phyloP scores from a whole-genome alignment of 345 rosid species.

The Citrus unshiu region DNA sequence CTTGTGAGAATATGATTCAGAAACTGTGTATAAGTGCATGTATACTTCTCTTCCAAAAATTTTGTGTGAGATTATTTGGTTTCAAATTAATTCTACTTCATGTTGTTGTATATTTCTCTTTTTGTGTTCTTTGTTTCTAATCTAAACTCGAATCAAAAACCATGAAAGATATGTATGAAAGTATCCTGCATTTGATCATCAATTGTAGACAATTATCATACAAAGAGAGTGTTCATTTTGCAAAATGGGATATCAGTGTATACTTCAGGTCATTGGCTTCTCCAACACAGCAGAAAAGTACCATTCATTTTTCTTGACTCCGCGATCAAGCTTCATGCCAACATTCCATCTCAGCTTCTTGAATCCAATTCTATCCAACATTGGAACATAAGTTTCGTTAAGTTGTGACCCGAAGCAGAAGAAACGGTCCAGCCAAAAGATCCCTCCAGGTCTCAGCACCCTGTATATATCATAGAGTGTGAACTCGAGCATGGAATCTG shows the following conservation, averaged over 20 bases:
- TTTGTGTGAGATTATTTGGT: neutral
- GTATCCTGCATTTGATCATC: neutral
- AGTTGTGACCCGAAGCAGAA: constrained; percentile 47
- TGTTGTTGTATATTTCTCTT: neutral
- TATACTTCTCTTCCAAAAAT: neutral
- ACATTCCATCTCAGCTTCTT: constrained; percentile 42
- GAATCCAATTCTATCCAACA: constrained; percentile 40
- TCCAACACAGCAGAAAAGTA: constrained; percentile 47
- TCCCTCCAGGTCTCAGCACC: constrained; percentile 52
- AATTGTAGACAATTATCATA: neutral
- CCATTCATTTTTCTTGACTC: constrained; percentile 34
- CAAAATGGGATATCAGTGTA: neutral
- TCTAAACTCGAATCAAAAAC: neutral
- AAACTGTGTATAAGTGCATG: neutral
- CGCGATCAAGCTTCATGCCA: constrained; percentile 35
- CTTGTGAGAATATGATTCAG: neutral
- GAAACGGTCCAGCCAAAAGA: constrained; percentile 57
- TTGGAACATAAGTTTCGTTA: constrained; percentile 36
- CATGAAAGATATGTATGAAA: neutral
- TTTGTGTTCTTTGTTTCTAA: neutral
- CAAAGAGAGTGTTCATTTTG: neutral
- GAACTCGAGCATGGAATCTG: constrained; percentile 44
- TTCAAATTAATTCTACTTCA: neutral
- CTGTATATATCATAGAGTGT: constrained; percentile 40
- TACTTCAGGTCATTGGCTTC: constrained; percentile 36